Evolutionary conservation across 1,139 yeast species (phyloP).

Genomic region (Kurtzmaniella quercitrusa): DNA sequence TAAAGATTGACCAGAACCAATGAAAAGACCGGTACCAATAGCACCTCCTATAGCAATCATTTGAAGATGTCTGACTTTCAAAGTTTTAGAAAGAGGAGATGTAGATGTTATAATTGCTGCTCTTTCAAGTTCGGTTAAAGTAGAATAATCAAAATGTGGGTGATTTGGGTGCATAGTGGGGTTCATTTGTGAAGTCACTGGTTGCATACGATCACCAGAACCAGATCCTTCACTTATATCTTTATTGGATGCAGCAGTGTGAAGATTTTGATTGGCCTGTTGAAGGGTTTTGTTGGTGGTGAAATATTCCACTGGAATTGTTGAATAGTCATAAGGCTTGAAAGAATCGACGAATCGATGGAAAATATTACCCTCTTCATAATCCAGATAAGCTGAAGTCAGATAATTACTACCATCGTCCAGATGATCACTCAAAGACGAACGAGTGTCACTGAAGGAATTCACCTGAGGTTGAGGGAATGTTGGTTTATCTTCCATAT

Average conservation of each 20-base stretch:
- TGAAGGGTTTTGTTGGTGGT: constrained; percentile 2
- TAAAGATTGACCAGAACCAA: constrained; percentile 32
- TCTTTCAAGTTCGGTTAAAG: constrained; percentile 25
- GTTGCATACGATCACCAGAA: neutral
- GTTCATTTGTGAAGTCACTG: neutral
- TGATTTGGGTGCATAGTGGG: constrained; percentile 14
- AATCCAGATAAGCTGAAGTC: neutral
- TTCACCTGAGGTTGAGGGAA: neutral
- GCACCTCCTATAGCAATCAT: constrained; percentile 42
- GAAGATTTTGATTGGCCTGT: neutral
- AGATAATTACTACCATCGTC: neutral
- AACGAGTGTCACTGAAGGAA: neutral
- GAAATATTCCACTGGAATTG: constrained; percentile 12
- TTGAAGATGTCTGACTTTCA: constrained; percentile 35
- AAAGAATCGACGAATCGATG: constrained; percentile 23
- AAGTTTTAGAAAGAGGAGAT: constrained; percentile 25
- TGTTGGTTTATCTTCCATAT: no score
- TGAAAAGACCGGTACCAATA: constrained; percentile 40
- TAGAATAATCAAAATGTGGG: constrained; percentile 27
- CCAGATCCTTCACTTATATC: neutral
- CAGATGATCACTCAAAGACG: neutral
- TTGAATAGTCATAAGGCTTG: constrained; percentile 24
- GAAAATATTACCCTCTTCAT: constrained; percentile 13
- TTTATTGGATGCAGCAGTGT: neutral
- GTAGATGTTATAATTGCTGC: constrained; percentile 30